Conservation (phyloP, 2,329 filamentous ascomycete species). For the Exutisphaerella laricina region DNA sequence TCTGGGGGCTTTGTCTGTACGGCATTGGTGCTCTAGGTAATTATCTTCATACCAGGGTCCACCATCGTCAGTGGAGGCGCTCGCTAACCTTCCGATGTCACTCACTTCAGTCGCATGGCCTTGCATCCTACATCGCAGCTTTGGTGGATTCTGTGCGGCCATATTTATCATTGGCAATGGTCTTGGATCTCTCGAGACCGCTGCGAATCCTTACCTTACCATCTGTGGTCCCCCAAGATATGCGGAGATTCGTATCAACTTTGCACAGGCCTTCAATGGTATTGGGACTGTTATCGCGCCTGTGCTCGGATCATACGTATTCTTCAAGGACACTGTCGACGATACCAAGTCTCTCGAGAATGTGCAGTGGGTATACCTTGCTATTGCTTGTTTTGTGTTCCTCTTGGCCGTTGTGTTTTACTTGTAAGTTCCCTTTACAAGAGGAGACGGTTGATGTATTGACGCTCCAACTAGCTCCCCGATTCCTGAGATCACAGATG, state of each 20-base stretch:
- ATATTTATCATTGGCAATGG: constrained; percentile 53
- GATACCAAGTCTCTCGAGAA: constrained; percentile 49
- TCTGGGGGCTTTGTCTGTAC: constrained; percentile 50
- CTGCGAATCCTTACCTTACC: constrained; percentile 51
- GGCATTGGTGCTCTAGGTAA: constrained; percentile 52
- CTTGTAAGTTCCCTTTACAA: constrained; percentile 32
- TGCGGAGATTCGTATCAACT: constrained; percentile 54
- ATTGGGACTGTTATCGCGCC: constrained; percentile 55
- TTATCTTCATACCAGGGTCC: constrained; percentile 56
- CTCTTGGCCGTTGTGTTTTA: constrained; percentile 54
- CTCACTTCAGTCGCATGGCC: too few relatives aligned
- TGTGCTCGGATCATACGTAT: constrained; percentile 55
- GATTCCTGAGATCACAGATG: constrained; percentile 54
- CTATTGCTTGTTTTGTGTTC: constrained; percentile 56
- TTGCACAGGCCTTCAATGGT: constrained; percentile 55
- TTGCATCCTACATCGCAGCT: constrained; percentile 49
- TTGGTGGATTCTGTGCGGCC: constrained; percentile 56
- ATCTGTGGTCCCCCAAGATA: constrained; percentile 57
- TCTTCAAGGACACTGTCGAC: constrained; percentile 53
- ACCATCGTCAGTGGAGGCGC: too few relatives aligned
- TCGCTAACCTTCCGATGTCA: too few relatives aligned
- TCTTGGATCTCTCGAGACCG: constrained; percentile 53
- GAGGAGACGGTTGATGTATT: background rate
- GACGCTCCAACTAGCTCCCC: constrained; percentile 31
- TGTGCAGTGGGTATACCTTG: constrained; percentile 61